A percentile compares a stretch with the other conserved stretches of the same genome.
Evolutionary conservation across 257 asterid genomes (phyloP).

Genomic region (Penstemon barbatus): DNA sequence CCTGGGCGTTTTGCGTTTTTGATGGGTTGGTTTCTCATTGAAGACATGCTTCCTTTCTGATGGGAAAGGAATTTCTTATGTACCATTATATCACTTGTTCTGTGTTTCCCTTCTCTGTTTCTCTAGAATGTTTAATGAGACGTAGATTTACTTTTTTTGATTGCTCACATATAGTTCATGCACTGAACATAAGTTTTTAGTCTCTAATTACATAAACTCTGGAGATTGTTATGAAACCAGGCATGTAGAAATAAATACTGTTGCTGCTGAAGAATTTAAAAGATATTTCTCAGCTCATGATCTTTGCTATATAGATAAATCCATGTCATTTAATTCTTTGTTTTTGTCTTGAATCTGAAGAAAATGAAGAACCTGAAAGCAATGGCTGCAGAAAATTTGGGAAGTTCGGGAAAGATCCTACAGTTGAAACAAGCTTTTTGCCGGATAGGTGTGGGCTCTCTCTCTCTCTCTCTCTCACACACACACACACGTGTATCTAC

Average conservation of each 20-base stretch:
- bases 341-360: slow-evolving; percentile 35
- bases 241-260: not conserved
- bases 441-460: slow-evolving; percentile 83
- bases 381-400: slow-evolving; percentile 54
- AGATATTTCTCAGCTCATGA: not conserved
- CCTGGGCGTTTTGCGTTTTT: too few species aligned
- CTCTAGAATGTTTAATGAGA: not conserved
- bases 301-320: not conserved
- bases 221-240: not conserved
- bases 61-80: too few species aligned
- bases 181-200: not conserved
- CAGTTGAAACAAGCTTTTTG: slow-evolving; percentile 95
- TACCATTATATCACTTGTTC: not conserved
- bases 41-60: not conserved
- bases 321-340: not conserved
- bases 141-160: not conserved
- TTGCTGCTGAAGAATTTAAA: not conserved
- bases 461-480: slow-evolving; percentile 19
- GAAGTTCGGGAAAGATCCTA: slow-evolving; percentile 91
- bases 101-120: not conserved
- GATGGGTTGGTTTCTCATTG: slow-evolving; percentile 1
- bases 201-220: not conserved
- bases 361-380: slow-evolving; percentile 51
- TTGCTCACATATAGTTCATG: not conserved
- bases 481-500: not conserved